phyloP scores from a whole-genome alignment of 306 rosid species.

The Prunus mongolica region DNA sequence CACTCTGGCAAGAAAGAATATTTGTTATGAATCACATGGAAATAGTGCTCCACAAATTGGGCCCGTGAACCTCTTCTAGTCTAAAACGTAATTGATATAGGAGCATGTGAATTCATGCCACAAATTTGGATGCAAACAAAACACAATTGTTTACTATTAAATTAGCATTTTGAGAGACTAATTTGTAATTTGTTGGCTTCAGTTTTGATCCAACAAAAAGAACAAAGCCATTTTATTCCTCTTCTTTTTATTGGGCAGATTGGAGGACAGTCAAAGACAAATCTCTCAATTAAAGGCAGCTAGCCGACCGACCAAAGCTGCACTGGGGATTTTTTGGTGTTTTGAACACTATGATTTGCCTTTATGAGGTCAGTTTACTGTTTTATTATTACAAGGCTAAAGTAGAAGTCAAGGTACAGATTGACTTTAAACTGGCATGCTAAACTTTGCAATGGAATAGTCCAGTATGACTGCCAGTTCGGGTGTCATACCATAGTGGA shows the following conservation, averaged over 20 bases:
- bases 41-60: conserved; percentile 14
- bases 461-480: not conserved
- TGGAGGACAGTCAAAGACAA: not conserved
- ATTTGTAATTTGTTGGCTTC: not conserved
- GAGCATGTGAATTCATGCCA: conserved; percentile 19
- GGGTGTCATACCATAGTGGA: too few relatives aligned
- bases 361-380: not conserved
- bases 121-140: too few relatives aligned
- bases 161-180: too few relatives aligned
- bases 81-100: conserved; percentile 12
- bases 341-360: not conserved
- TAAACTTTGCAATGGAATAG: not conserved
- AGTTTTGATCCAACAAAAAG: not conserved
- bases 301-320: conserved; percentile 14
- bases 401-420: not conserved
- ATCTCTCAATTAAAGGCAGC: not conserved
- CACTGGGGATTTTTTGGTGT: conserved; percentile 1
- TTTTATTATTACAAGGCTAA: not conserved
- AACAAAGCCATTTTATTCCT: not conserved
- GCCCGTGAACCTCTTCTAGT: conserved; percentile 26
- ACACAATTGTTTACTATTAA: too few relatives aligned
- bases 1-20: conserved; percentile 1
- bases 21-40: conserved; percentile 12
- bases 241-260: not conserved
- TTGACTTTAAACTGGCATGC: not conserved